Base-by-base conservation (phyloP, 2,329 filamentous ascomycete species). In the Aplosporella prunicola region DNA sequence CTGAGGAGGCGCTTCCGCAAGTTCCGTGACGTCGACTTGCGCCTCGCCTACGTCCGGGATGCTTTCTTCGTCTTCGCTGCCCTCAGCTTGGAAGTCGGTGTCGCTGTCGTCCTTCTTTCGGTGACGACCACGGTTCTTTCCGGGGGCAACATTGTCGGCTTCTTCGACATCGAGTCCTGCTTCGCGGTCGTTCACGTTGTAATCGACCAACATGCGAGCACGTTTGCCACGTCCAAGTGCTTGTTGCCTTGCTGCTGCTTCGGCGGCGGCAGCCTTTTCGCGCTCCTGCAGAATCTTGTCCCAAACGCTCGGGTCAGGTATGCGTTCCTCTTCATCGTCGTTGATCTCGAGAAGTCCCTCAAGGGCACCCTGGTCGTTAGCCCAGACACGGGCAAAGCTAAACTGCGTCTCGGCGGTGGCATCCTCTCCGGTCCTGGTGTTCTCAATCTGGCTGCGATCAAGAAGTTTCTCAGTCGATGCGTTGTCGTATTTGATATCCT, bases 341-440 rank as follows among this genome's bases (percentile, higher is more conserved):
- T 66, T 62, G 16, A 69, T 67, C 29, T 74, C 67, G 15, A 82
- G 55, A 16, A 75, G 70, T 13, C 82, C 79, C 32, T 79, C 72
- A 5, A 93, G 67, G 0, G 68, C 66, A 6, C 73, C 76, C 47
- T 77, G 75, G 23, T 93, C 82, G 50, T 93, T 93, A 4, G 81
- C 82, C 91, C 91, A 98, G 2, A 98, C 81, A 29, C 85, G 76
- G 25, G 89, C 89, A 58, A 91, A 85, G 4, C 82, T 85, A 57
- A 95, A 98, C 39, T 88, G 82, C 0, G 78, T 80, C 53, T 93
- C 83, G 1, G 78, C 76, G 1, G 74, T 73, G 31, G 71, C 67
- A 32, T 86, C 77, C 2, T 77, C 71, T 8, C 74, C 73, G 2
- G 71, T 66, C 39, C 71, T 70, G 0, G 79, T 83, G 45, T 83